A percentile compares a stretch with the other conserved stretches of the same genome.
These are phyloP conservation scores for Cadophora sp. DNA, from an alignment of 2,329 filamentous ascomycete species.

Conservation along the genomic window DNA sequence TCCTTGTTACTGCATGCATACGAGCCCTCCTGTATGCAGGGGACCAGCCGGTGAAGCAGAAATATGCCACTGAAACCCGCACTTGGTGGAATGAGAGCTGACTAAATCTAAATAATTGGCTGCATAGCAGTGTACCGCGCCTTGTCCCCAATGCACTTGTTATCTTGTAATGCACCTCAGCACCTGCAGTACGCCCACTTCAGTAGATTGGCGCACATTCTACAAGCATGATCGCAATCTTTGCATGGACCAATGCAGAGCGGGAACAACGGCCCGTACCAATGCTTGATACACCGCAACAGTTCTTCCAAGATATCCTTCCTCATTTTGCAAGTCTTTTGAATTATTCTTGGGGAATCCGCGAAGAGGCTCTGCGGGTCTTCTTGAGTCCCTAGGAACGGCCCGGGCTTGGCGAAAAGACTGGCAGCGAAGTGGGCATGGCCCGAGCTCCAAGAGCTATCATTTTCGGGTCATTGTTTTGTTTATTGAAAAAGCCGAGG, in stretches of 20 bases:
- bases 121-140: constrained; percentile 10
- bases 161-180: constrained; percentile 11
- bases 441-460: constrained; percentile 13
- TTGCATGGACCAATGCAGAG: constrained; percentile 30
- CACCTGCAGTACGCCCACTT: constrained; percentile 13
- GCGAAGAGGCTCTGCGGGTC: constrained; percentile 32
- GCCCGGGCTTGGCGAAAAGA: constrained; percentile 12
- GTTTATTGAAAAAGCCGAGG: not conserved
- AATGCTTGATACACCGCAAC: constrained; percentile 24
- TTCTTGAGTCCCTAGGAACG: not conserved
- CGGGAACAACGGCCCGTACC: constrained; percentile 35
- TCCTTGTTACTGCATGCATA: constrained; percentile 24
- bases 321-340: not conserved
- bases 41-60: constrained; percentile 15
- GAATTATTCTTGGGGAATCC: constrained; percentile 7
- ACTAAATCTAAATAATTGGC: constrained; percentile 15
- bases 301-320: constrained; percentile 6
- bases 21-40: constrained; percentile 26
- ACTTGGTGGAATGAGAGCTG: constrained; percentile 3
- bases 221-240: constrained; percentile 23
- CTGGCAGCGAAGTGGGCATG: not conserved
- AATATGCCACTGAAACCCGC: not conserved
- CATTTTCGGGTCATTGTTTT: not conserved
- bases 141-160: constrained; percentile 20
- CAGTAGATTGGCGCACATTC: not conserved